Evolutionary conservation across 192 early-diverging fungal genomes (phyloP).

Genomic region (Rhizophagus prolifer): DNA sequence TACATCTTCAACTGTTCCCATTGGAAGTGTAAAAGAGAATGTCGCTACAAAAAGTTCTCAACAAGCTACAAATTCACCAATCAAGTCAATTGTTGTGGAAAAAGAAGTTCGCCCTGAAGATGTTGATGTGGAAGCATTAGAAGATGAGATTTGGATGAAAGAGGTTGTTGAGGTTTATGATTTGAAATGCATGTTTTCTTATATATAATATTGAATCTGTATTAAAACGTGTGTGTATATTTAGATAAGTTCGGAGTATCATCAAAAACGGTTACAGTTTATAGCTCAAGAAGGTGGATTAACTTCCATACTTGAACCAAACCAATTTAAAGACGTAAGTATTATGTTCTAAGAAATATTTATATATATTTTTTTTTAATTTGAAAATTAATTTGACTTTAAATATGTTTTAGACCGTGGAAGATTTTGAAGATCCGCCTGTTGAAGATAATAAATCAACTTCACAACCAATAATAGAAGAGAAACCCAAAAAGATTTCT

Average conservation of each 20-base stretch:
- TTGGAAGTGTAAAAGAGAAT: neutral
- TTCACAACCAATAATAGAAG: neutral
- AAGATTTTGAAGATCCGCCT: neutral
- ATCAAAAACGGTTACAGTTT: conserved; percentile 11
- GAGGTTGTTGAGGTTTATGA: neutral
- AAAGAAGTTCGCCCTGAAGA: neutral
- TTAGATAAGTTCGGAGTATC: conserved; percentile 15
- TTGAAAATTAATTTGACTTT: neutral
- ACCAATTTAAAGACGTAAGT: neutral
- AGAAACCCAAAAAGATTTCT: conserved; percentile 11
- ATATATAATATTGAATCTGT: too few relatives aligned
- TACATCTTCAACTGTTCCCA: neutral
- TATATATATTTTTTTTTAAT: neutral
- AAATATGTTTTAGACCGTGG: neutral
- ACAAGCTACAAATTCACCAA: neutral
- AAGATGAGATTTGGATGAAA: conserved; percentile 22
- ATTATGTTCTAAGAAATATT: neutral
- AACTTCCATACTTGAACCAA: neutral
- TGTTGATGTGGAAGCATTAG: neutral
- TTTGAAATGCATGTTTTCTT: too few relatives aligned
- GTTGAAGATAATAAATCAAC: neutral
- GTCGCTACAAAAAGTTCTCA: neutral
- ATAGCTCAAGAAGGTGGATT: conserved; percentile 18
- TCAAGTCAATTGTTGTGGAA: neutral
- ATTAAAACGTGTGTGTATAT: too few relatives aligned